Evolutionary conservation across 2,329 filamentous ascomycete genomes (phyloP).

Genomic region (Fusarium annulatum): DNA sequence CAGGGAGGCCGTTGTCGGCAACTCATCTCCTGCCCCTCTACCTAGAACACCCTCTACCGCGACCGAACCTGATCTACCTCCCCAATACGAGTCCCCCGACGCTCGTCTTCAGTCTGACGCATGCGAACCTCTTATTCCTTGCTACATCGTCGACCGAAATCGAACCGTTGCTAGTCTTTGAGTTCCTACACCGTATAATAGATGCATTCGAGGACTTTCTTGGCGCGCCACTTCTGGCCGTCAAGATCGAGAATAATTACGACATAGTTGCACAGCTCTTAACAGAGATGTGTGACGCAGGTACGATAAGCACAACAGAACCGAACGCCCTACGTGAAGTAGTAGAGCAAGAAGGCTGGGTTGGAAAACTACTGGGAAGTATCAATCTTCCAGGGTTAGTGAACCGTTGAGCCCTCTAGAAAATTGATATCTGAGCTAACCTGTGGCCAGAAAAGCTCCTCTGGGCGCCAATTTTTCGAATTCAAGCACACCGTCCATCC

Average conservation of each 20-base stretch:
- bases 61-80: conserved; percentile 88
- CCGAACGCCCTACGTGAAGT: conserved; percentile 91
- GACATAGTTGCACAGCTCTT: conserved; percentile 94
- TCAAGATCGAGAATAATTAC: conserved; percentile 89
- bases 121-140: conserved; percentile 88
- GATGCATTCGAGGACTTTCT: conserved; percentile 96
- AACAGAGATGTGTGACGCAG: conserved; percentile 96
- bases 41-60: conserved; percentile 81
- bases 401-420: not conserved
- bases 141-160: conserved; percentile 87
- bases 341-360: conserved; percentile 89
- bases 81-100: conserved; percentile 85
- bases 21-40: conserved; percentile 85
- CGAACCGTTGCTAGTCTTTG: conserved; percentile 88
- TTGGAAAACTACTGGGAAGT: conserved; percentile 88
- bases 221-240: conserved; percentile 84
- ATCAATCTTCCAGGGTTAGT: conserved; percentile 82
- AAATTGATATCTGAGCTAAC: conserved; percentile 13
- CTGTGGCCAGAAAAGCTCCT: conserved; percentile 53
- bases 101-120: conserved; percentile 86
- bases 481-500: conserved; percentile 54
- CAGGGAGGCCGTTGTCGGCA: conserved; percentile 81
- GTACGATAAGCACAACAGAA: conserved; percentile 89
- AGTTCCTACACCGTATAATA: conserved; percentile 93
- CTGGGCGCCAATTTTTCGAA: conserved; percentile 53